Evolutionary conservation across 192 early-diverging fungal genomes (phyloP).

Genomic region (Backusella mclennaniae): DNA sequence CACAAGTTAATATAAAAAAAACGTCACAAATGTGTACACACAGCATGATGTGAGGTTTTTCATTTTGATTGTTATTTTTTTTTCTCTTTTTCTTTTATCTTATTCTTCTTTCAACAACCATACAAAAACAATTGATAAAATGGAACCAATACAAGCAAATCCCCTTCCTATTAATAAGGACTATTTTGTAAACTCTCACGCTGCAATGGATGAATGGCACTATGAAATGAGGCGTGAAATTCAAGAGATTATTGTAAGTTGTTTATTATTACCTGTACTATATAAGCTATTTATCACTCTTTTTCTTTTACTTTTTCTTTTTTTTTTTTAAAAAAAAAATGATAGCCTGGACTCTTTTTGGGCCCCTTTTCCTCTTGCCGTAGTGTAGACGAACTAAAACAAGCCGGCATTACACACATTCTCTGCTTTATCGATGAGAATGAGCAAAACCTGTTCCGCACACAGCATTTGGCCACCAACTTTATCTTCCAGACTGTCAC

Average conservation of each 20-base stretch:
- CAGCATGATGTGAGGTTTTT: background rate
- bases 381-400: slow-evolving; percentile 53
- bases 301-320: no score
- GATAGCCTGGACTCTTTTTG: slow-evolving; percentile 61
- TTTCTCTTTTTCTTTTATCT: slow-evolving; percentile 7
- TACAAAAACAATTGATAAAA: background rate
- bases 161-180: slow-evolving; percentile 5
- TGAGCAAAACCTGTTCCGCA: slow-evolving; percentile 17
- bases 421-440: slow-evolving; percentile 69
- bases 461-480: slow-evolving; percentile 32
- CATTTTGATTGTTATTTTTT: background rate
- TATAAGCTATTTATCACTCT: background rate
- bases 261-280: background rate
- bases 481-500: slow-evolving; percentile 68
- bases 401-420: slow-evolving; percentile 69
- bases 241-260: slow-evolving; percentile 67
- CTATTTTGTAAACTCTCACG: background rate
- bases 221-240: slow-evolving; percentile 82
- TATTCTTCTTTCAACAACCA: background rate
- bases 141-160: background rate
- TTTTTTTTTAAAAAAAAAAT: background rate
- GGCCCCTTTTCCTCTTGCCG: slow-evolving; percentile 77
- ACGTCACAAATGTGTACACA: background rate
- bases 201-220: slow-evolving; percentile 46
- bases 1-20: background rate